Conservation (phyloP, 1,284 basidiomycete species). For the Cutaneotrichosporon cavernicola region DNA sequence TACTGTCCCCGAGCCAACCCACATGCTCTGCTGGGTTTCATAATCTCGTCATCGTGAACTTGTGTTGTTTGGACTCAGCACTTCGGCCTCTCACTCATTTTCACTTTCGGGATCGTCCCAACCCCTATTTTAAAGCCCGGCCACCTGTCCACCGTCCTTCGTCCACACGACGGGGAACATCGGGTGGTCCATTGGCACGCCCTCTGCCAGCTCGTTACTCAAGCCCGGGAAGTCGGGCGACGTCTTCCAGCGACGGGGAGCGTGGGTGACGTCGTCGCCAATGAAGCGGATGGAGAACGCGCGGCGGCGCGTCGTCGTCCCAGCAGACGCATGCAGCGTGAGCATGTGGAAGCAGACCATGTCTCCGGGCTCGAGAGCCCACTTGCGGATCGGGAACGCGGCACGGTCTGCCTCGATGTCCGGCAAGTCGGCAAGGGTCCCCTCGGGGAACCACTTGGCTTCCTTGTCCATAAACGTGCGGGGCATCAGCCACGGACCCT, state of each 20-base stretch:
- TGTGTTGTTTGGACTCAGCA: no score
- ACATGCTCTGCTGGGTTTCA: no score
- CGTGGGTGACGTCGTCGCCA: slow-evolving; percentile 19
- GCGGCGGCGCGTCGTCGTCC: slow-evolving; percentile 10
- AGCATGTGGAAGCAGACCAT: slow-evolving; percentile 26
- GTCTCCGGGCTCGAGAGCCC: slow-evolving; percentile 23
- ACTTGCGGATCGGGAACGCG: slow-evolving; percentile 15
- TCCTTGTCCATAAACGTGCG: slow-evolving; percentile 27
- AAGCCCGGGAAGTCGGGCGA: slow-evolving; percentile 22
- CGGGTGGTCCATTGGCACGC: slow-evolving; percentile 17
- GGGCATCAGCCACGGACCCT: slow-evolving; percentile 25
- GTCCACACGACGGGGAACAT: slow-evolving; percentile 25
- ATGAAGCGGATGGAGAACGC: slow-evolving; percentile 21
- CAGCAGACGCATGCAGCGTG: slow-evolving; percentile 24
- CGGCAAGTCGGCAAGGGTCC: slow-evolving; percentile 20
- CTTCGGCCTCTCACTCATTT: neutral
- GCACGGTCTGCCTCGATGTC: slow-evolving; percentile 20
- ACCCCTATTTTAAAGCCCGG: neutral
- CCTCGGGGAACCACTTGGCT: slow-evolving; percentile 28
- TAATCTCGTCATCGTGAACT: no score
- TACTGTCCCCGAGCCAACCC: no score
- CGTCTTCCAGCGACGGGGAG: slow-evolving; percentile 20
- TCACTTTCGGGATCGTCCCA: neutral
- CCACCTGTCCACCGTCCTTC: slow-evolving; percentile 3
- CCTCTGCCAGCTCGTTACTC: slow-evolving; percentile 14